Evolutionary conservation across 441 rosid species (phyloP), one percentile per base, ranked within the genome.

Genomic region (Adansonia grandidieri): DNA sequence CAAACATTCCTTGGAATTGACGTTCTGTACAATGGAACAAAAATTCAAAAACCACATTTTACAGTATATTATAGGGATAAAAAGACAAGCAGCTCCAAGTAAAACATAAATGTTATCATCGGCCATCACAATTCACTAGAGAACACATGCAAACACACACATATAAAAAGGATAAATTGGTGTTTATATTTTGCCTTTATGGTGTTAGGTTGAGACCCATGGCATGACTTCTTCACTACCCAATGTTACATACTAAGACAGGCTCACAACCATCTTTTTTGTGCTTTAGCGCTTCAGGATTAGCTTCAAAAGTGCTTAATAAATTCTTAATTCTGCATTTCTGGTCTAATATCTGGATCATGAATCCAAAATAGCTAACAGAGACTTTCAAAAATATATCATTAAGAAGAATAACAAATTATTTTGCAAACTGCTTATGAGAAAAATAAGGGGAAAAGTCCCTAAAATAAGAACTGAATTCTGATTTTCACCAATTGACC

Each of bases 1-100:
- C 89, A 58, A 48, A 28, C 81, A 84, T 83, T 75, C 77, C 86
- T 83, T 84, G 74, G 73, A 28, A 76, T 72, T 70, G 85, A 74
- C 81, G 78, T 79, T 84, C 98, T 94, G 89, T 81, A 82, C 57
- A 86, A 77, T 75, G 64, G 77, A 78, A 85, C 11, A 44, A 74
- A 62, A 11, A 66, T n/a, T 51, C 70, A n/a, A 77, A 54, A 78
- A 62, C 22, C 1, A 60, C 8, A 0, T 48, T 54, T 65, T 77
- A 42, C 2, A 37, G 48, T 7, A 71, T 45, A 68, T 10, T 10
- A n/a, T 10, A 8, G 44, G 44, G 19, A 48, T 20, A 47, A 60
- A 19, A 24, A 56, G 60, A 61, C 0, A 11, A 45, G 37, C 71
- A 60, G 66, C 47, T 22, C 28, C 10, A 71, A 78, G 57, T 37